Conservation (phyloP, 352 stramenopile genomes). For the Stramenopiles sp. region DNA sequence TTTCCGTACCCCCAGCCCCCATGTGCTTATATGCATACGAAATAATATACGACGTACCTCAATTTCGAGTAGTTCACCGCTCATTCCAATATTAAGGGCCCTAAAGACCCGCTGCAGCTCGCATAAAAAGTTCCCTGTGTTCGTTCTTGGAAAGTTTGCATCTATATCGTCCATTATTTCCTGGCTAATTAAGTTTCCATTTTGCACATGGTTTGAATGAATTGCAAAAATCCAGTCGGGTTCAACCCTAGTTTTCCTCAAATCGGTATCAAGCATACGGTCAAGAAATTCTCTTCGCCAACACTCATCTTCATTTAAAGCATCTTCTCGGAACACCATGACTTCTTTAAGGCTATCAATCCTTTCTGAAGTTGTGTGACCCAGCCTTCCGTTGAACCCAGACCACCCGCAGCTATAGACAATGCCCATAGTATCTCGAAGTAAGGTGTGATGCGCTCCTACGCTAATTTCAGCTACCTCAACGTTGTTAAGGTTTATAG, state of each 20-base stretch:
- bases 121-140: background rate
- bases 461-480: background rate
- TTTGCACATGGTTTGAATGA: background rate
- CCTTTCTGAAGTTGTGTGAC: background rate
- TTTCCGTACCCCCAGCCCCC: background rate
- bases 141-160: background rate
- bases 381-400: background rate
- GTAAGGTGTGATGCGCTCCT: background rate
- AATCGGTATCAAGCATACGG: background rate
- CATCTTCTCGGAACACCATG: background rate
- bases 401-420: background rate
- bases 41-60: background rate
- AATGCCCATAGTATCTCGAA: background rate
- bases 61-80: background rate
- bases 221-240: background rate
- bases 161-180: background rate
- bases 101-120: background rate
- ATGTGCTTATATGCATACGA: background rate
- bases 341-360: background rate
- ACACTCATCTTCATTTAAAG: background rate
- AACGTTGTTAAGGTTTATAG: background rate
- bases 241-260: background rate
- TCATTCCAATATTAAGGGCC: background rate
- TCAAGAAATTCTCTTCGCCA: background rate
- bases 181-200: background rate